A percentile compares a stretch with the other conserved stretches of the same genome.
Evolutionary conservation across 2,329 filamentous ascomycete species (phyloP).

Genomic region (Neonectria neomacrospora): DNA sequence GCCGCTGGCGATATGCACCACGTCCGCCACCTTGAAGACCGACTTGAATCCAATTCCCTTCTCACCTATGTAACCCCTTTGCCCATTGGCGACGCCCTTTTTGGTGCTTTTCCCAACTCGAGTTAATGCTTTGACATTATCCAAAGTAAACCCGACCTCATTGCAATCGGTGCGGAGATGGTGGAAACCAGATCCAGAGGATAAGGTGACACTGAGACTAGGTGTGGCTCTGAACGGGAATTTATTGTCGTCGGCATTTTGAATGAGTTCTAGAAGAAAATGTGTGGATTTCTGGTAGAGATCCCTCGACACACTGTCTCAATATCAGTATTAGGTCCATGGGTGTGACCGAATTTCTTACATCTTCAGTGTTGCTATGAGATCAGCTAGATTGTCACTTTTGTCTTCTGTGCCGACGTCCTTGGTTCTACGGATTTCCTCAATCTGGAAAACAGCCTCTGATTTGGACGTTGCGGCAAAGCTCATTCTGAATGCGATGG

Average conservation of each 20-base stretch:
- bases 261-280: conserved; percentile 18
- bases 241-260: conserved; percentile 21
- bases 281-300: conserved; percentile 11
- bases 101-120: conserved; percentile 7
- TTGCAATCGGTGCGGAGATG: conserved; percentile 15
- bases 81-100: not conserved
- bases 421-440: not conserved
- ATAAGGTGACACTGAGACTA: not conserved
- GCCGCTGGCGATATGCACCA: conserved; percentile 46
- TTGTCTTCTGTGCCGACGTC: not conserved
- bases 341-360: not conserved
- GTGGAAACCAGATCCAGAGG: not conserved
- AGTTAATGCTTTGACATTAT: conserved; percentile 1
- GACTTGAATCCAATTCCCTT: conserved; percentile 53
- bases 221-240: not conserved
- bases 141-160: conserved; percentile 12
- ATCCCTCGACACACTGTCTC: not conserved
- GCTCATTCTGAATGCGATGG: not conserved
- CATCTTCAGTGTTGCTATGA: not conserved
- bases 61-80: conserved; percentile 46
- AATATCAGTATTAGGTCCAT: not conserved
- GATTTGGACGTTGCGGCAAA: not conserved
- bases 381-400: not conserved
- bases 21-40: conserved; percentile 47
- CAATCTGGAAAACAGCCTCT: not conserved